Base-by-base conservation (phyloP, 257 asterid species). In the Petunia secreta region DNA sequence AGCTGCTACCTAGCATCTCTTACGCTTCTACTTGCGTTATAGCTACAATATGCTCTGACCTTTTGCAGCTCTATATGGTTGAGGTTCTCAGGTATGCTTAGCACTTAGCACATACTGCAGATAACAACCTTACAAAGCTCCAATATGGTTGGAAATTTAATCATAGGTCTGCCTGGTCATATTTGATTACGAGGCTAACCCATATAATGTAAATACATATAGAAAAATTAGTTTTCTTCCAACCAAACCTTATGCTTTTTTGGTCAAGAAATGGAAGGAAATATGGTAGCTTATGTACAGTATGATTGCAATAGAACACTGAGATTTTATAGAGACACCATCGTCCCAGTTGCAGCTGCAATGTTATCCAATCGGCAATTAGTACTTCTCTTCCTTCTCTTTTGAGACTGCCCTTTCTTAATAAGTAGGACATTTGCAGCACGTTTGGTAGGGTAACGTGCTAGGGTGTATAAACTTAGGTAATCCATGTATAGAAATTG, bases 1-100 rank as follows among this genome's bases (percentile, higher is more conserved):
- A 71, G 75, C 63, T 82, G 60, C 53, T 53, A 80, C 73, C 74
- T 87, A 71, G 40, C 82, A 59, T 65, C 78, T 82, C 40, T 83
- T 25, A 25, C n/a, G 13, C 5, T 64, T 54, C 82, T 50, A 73
- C 77, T 80, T 59, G 44, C 78, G 63, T 82, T 80, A 71, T 83
- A 75, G 81, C 82, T 66, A 68, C 75, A 68, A 36, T 48, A 63
- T 52, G 54, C 67, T 75, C 80, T 55, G 71, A 40, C 43, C 60
- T 34, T 55, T 4, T 38, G 69, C 52, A 74, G 74, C 74, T 80
- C 52, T 64, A 46, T 16, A 1, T 58, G 66, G 57, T 52, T 52
- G 57, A 52, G 11, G 57, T 52, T 9, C 60, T 34, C 13, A 11
- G 62, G 46, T 50, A 73, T 50, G 78, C 59, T 5, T 73, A 50